These are phyloP conservation scores for Hordeum vulgare DNA, from an alignment of 176 grass and related monocot species.

Conservation along the genomic window DNA sequence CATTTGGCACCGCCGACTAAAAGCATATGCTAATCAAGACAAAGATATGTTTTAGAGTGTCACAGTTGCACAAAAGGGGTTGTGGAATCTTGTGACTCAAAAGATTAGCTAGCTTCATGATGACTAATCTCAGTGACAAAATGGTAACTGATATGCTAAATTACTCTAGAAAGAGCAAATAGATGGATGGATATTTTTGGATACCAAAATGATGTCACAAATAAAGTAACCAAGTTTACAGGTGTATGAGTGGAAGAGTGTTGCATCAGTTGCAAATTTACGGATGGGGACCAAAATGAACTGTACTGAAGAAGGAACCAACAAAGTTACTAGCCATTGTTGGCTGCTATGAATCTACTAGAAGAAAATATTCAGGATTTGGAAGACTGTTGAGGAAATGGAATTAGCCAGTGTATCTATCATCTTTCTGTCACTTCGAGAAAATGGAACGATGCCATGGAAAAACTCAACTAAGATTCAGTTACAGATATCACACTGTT, in stretches of 20 bases:
- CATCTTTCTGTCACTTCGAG: neutral
- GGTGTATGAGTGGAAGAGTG: neutral
- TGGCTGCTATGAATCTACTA: neutral
- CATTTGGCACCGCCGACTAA: neutral
- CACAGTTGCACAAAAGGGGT: neutral
- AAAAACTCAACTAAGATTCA: neutral
- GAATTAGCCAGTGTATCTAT: neutral
- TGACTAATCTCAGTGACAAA: constrained; percentile 2
- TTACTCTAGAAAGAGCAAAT: neutral
- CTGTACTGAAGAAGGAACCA: neutral
- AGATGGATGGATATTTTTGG: neutral
- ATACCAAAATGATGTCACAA: neutral
- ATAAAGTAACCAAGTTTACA: neutral
- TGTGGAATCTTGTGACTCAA: neutral
- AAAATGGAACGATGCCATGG: neutral
- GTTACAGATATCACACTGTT: neutral
- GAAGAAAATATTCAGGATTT: neutral
- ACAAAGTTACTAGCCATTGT: neutral
- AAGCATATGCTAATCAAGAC: neutral
- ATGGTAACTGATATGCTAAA: neutral
- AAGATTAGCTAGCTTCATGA: constrained; percentile 6
- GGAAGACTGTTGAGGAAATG: neutral
- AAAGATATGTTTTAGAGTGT: neutral
- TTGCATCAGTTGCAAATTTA: neutral
- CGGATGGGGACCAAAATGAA: neutral